A percentile compares a stretch with the other conserved stretches of the same genome.
Conservation (phyloP, 208 protist genomes). For the Trypanosoma melophagium region DNA sequence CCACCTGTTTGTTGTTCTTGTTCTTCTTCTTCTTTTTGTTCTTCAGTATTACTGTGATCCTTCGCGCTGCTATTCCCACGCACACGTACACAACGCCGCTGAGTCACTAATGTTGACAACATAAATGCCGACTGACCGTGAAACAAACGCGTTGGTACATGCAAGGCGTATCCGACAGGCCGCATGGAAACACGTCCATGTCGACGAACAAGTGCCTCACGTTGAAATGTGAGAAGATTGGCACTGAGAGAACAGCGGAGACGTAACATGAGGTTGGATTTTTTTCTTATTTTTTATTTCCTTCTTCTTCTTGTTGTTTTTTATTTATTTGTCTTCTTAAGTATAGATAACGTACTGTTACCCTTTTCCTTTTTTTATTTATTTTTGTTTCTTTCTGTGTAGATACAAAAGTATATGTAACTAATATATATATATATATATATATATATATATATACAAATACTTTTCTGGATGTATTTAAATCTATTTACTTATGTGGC, state of each 20-base stretch:
- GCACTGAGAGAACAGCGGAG: constrained; percentile 24
- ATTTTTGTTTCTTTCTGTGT: background rate
- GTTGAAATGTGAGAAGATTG: constrained; percentile 15
- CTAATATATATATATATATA: no score
- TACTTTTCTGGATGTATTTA: no score
- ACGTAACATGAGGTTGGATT: constrained; percentile 21
- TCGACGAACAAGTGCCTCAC: constrained; percentile 13
- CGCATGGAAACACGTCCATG: constrained; percentile 14
- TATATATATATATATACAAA: no score
- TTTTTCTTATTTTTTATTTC: background rate
- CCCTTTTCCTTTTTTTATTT: background rate
- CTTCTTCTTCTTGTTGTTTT: background rate
- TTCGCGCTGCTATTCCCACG: constrained; percentile 16
- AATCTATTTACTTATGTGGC: no score
- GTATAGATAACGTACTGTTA: background rate
- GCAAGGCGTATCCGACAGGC: constrained; percentile 9
- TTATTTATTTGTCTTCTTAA: background rate
- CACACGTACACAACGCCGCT: constrained; percentile 33
- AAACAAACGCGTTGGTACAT: constrained; percentile 14
- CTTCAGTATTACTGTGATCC: constrained; percentile 17
- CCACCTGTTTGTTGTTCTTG: constrained; percentile 15
- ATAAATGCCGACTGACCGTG: background rate
- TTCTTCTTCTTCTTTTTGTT: constrained; percentile 27
- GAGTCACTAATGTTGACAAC: constrained; percentile 2
- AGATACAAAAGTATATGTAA: no score